phyloP scores from a whole-genome alignment of 305 asterid genomes.

The Fraxinus ornus region DNA sequence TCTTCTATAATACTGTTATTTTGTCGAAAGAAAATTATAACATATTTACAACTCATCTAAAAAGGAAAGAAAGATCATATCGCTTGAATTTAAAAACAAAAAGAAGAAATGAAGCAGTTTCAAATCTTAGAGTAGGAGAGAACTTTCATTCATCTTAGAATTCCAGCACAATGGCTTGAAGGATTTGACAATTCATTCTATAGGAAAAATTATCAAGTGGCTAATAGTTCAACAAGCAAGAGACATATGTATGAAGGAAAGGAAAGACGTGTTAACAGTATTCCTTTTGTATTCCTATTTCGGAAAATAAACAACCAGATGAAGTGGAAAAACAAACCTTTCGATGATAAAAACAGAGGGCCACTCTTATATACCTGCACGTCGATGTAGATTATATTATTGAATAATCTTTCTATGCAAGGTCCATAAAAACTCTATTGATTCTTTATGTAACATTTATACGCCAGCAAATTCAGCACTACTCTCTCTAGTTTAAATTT shows the following conservation, averaged over 20 bases:
- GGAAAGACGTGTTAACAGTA: conserved; percentile 7
- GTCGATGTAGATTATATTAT: conserved; percentile 21
- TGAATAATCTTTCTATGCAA: conserved; percentile 22
- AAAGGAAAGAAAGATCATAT: neutral
- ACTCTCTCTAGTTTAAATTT: neutral
- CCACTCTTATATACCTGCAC: conserved; percentile 97
- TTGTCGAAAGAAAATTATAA: neutral
- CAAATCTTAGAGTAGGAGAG: neutral
- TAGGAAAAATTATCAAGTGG: neutral
- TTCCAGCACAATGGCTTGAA: neutral
- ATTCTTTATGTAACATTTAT: neutral
- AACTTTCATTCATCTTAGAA: neutral
- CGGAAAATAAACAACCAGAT: conserved; percentile 18
- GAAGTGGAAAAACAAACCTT: conserved; percentile 59
- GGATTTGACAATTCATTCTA: neutral
- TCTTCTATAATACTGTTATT: neutral
- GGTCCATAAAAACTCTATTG: neutral
- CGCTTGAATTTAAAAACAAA: neutral
- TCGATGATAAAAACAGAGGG: conserved; percentile 88
- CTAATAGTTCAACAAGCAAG: neutral
- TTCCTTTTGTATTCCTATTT: neutral
- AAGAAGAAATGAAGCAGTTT: neutral
- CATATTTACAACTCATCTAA: neutral
- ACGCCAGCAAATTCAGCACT: neutral
- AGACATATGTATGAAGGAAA: neutral